A percentile compares a stretch with the other conserved stretches of the same genome.
Conservation (phyloP, 768 basidiomycete species). For the Tulasnella sp. region DNA sequence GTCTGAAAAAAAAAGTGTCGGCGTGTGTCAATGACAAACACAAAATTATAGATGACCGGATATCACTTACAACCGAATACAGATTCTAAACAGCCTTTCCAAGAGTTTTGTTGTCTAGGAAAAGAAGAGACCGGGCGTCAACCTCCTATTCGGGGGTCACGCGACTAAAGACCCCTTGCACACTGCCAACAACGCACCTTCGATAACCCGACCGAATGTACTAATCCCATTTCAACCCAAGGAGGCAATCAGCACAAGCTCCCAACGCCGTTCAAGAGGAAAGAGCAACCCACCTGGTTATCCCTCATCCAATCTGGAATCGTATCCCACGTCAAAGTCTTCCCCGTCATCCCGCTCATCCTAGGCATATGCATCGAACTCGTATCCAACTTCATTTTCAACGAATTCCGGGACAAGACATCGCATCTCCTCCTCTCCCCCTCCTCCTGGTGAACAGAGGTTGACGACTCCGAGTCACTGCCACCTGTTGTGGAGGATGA, state of each 20-base stretch:
- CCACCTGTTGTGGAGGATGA: not conserved
- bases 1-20: slow-evolving; percentile 36
- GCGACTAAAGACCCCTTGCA: not conserved
- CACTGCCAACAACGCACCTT: slow-evolving; percentile 41
- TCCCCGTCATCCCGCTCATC: not conserved
- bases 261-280: not conserved
- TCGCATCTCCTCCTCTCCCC: not conserved
- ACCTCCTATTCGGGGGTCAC: slow-evolving; percentile 1
- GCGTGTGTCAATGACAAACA: not conserved
- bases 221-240: slow-evolving; percentile 32
- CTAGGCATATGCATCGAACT: not conserved
- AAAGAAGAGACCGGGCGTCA: slow-evolving; percentile 12
- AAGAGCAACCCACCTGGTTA: slow-evolving; percentile 34
- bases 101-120: slow-evolving; percentile 42
- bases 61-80: slow-evolving; percentile 55
- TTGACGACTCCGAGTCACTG: not conserved
- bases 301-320: slow-evolving; percentile 63
- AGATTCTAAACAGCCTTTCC: slow-evolving; percentile 55
- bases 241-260: not conserved
- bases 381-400: not conserved
- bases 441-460: not conserved
- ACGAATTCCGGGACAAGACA: not conserved
- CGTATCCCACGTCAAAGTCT: slow-evolving; percentile 47
- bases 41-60: slow-evolving; percentile 7
- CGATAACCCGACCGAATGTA: slow-evolving; percentile 64